Evolutionary conservation across 441 rosid species (phyloP).

Genomic region (Croton setiger): DNA sequence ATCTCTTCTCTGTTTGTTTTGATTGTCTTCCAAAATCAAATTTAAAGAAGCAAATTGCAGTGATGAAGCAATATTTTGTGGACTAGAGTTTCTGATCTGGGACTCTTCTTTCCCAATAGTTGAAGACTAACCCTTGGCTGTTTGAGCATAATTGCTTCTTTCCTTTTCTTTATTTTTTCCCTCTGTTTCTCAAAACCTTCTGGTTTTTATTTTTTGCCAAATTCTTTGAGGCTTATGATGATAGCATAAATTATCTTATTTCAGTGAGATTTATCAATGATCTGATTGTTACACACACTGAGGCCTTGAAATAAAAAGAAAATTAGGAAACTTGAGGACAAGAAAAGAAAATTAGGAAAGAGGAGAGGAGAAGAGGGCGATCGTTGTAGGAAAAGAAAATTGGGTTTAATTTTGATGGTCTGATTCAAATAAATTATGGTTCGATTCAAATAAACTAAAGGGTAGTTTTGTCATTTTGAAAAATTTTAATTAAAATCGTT

Average conservation of each 20-base stretch:
- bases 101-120: conserved; percentile 40
- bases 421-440: too few species aligned
- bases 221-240: conserved; percentile 55
- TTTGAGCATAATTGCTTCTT: conserved; percentile 56
- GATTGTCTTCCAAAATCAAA: too few species aligned
- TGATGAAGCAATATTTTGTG: conserved; percentile 77
- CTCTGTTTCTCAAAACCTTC: neutral
- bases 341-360: too few species aligned
- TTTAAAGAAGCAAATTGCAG: conserved; percentile 23
- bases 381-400: too few species aligned
- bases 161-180: neutral
- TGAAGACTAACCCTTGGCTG: conserved; percentile 99
- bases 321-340: too few species aligned
- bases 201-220: neutral
- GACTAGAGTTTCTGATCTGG: conserved; percentile 99
- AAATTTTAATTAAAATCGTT: too few species aligned
- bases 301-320: conserved; percentile 41
- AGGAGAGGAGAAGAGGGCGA: too few species aligned
- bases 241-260: conserved; percentile 67
- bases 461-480: too few species aligned
- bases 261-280: conserved; percentile 87
- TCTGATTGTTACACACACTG: conserved; percentile 99
- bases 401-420: too few species aligned
- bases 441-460: too few species aligned
- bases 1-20: too few species aligned